phyloP scores from a whole-genome alignment of 345 rosid species.

The Brassica juncea region DNA sequence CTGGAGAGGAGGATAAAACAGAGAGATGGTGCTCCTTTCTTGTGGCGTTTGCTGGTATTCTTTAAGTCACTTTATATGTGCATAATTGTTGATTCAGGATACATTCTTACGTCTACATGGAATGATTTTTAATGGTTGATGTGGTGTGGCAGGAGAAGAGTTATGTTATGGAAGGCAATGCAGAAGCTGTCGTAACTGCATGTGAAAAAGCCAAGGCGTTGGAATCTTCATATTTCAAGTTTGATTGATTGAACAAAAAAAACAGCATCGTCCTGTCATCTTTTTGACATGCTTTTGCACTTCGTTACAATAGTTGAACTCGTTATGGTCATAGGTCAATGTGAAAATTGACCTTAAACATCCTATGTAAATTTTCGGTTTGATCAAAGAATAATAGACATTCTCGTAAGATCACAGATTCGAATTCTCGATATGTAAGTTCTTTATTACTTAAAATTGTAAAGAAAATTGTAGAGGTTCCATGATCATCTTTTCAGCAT shows the following conservation, averaged over 20 bases:
- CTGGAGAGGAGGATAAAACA: conserved; percentile 49
- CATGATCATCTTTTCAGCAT: not conserved
- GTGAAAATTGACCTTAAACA: conserved; percentile 15
- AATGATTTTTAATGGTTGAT: conserved; percentile 2
- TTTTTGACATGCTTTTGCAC: not conserved
- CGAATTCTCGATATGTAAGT: not conserved
- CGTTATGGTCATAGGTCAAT: conserved; percentile 10
- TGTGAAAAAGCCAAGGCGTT: conserved; percentile 54
- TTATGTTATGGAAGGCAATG: conserved; percentile 49
- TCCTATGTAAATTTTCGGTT: conserved; percentile 5
- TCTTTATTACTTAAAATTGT: not conserved
- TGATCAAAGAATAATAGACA: not conserved
- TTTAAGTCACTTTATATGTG: not conserved
- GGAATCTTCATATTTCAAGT: conserved; percentile 58
- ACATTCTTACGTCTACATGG: not conserved
- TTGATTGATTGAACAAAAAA: conserved; percentile 7
- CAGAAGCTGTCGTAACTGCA: conserved; percentile 41
- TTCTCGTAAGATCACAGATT: not conserved
- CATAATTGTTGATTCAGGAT: not conserved
- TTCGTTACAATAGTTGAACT: conserved; percentile 12
- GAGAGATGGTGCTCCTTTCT: conserved; percentile 69
- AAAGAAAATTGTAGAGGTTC: not conserved
- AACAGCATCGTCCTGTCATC: conserved; percentile 5
- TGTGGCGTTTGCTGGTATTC: conserved; percentile 75
- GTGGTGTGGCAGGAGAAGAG: conserved; percentile 56